Conservation (phyloP, 2,329 filamentous ascomycete genomes). For the Remersonia thermophila region DNA sequence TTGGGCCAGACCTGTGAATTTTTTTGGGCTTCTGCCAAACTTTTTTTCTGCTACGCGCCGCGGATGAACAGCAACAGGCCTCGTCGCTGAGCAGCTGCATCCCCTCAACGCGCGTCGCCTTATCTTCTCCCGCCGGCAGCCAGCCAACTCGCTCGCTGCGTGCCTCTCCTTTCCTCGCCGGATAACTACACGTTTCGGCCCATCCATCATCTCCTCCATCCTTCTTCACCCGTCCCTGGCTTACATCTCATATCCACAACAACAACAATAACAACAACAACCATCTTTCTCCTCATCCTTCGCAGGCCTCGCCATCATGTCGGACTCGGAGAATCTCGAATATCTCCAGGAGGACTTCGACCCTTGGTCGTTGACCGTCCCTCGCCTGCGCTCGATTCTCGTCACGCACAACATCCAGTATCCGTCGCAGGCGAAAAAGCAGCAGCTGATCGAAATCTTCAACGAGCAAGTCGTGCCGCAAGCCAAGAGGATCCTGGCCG, state of each 20-base stretch:
- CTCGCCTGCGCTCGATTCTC: conserved; percentile 79
- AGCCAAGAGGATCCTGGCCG: conserved; percentile 61
- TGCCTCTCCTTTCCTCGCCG: too few relatives aligned
- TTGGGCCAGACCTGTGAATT: not conserved
- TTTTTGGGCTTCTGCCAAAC: not conserved
- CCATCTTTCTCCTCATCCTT: not conserved
- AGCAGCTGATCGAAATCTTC: conserved; percentile 75
- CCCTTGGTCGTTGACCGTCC: conserved; percentile 69
- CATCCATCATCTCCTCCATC: too few relatives aligned
- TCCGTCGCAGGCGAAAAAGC: conserved; percentile 82
- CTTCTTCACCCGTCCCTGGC: not conserved
- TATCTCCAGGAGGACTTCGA: conserved; percentile 87
- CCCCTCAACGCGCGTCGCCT: not conserved
- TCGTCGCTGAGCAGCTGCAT: conserved; percentile 1
- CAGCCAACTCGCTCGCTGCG: not conserved
- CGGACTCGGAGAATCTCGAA: conserved; percentile 54
- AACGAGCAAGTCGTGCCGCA: conserved; percentile 66
- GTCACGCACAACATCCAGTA: conserved; percentile 80
- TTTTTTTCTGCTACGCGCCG: not conserved
- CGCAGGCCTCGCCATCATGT: conserved; percentile 32
- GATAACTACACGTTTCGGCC: too few relatives aligned
- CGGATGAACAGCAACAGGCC: conserved; percentile 1
- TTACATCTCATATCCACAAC: not conserved
- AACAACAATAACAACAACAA: too few relatives aligned
- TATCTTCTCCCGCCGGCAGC: not conserved